A percentile compares a stretch with the other conserved stretches of the same genome.
Evolutionary conservation across 2,329 filamentous ascomycete species (phyloP).

Genomic region (Lachnellula occidentalis): DNA sequence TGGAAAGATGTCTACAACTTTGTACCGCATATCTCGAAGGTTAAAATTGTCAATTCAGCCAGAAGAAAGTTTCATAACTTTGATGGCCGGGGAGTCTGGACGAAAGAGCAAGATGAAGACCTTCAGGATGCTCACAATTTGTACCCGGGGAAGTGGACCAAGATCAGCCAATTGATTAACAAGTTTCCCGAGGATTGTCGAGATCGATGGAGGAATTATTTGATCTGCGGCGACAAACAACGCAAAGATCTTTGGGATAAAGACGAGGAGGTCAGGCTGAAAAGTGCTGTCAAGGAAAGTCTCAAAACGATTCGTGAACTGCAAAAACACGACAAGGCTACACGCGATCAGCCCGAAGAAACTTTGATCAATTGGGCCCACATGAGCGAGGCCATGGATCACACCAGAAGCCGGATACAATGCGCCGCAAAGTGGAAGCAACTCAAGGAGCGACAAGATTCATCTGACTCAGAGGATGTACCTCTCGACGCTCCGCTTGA

Average conservation of each 20-base stretch:
- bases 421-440: slow-evolving; percentile 63
- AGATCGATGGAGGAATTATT: slow-evolving; percentile 65
- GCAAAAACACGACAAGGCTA: slow-evolving; percentile 19
- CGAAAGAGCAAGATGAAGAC: slow-evolving; percentile 50
- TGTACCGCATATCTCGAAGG: slow-evolving; percentile 45
- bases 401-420: slow-evolving; percentile 59
- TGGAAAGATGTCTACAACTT: slow-evolving; percentile 45
- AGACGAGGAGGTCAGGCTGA: slow-evolving; percentile 46
- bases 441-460: slow-evolving; percentile 32
- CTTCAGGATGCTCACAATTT: slow-evolving; percentile 44
- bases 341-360: slow-evolving; percentile 40
- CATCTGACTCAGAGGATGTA: slow-evolving; percentile 14
- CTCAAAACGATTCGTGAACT: slow-evolving; percentile 43
- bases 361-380: slow-evolving; percentile 58
- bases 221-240: slow-evolving; percentile 49
- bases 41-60: slow-evolving; percentile 50
- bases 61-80: slow-evolving; percentile 63
- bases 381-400: slow-evolving; percentile 57
- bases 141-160: slow-evolving; percentile 48
- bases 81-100: slow-evolving; percentile 55
- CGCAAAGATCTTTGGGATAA: slow-evolving; percentile 53
- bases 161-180: slow-evolving; percentile 56
- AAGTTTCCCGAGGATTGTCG: slow-evolving; percentile 61
- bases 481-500: slow-evolving; percentile 21
- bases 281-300: slow-evolving; percentile 45